Base-by-base conservation (phyloP, 495 filamentous ascomycete species). In the Penicillium canariense region DNA sequence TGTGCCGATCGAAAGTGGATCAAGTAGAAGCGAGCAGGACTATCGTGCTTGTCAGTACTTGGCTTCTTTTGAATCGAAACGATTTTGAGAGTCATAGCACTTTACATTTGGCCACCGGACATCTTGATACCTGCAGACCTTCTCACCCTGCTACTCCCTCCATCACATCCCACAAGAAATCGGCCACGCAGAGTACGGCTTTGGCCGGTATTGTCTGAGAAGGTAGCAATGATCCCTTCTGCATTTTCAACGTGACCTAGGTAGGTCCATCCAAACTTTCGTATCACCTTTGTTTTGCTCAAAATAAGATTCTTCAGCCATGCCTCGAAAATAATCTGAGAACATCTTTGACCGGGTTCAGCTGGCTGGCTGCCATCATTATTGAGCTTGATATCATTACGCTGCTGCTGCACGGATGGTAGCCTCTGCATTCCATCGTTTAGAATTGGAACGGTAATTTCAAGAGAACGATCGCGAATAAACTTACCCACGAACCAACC, bases 1-100 rank as follows among this genome's bases (percentile, higher is more conserved):
- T 71, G 54, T 32, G 25, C 31, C 0, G 68, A 71, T 36, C 57
- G 61, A 52, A 71, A 73, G 39, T 73, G 67, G 9, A 73, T 60
- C 1, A 73, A 58, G 25, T 55, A 48, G 22, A 69, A 40, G 5
- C 22, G 42, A 6, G 26, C 27, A 22, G 67, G 67, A n/a, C n/a
- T n/a, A n/a, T n/a, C n/a, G n/a, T n/a, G n/a, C n/a, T n/a, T n/a
- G n/a, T n/a, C n/a, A n/a, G n/a, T n/a, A n/a, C n/a, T n/a, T n/a
- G n/a, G n/a, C n/a, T n/a, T n/a, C n/a, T n/a, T n/a, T n/a, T n/a
- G n/a, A n/a, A n/a, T n/a, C n/a, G n/a, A n/a, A n/a, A n/a, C n/a
- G n/a, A n/a, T n/a, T n/a, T n/a, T n/a, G 35, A 62, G 68, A 28
- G 20, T 23, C 17, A n/a, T 40, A 18, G 12, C 22, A 48, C 61